phyloP scores from a whole-genome alignment of 768 basidiomycete genomes.

The Russula earlei region DNA sequence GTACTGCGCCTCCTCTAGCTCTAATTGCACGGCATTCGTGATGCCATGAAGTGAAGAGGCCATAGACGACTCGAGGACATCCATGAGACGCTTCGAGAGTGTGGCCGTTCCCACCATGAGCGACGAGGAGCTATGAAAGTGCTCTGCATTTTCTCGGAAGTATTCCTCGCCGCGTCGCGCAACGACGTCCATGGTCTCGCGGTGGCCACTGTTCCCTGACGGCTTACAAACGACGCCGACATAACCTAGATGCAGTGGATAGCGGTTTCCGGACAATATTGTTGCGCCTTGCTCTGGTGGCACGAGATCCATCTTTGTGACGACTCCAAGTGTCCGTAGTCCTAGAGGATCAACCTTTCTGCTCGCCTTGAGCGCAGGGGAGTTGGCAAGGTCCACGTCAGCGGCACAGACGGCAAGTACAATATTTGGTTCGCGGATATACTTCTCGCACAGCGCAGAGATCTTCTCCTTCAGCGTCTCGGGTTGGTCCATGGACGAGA shows the following conservation, averaged over 20 bases:
- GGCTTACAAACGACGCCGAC: constrained; percentile 93
- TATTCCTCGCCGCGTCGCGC: constrained; percentile 57
- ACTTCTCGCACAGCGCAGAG: constrained; percentile 79
- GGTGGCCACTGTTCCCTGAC: constrained; percentile 42
- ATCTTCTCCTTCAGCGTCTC: constrained; percentile 93
- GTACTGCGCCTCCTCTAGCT: constrained; percentile 93
- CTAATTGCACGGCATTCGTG: constrained; percentile 93
- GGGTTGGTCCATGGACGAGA: constrained; percentile 91
- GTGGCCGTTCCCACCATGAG: constrained; percentile 90
- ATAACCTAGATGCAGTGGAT: constrained; percentile 96
- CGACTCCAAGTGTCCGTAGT: constrained; percentile 89
- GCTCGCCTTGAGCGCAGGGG: constrained; percentile 88
- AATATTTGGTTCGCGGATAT: constrained; percentile 99
- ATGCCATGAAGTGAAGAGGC: constrained; percentile 91
- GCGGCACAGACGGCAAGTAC: constrained; percentile 98
- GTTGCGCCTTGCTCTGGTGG: constrained; percentile 70
- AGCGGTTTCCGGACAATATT: constrained; percentile 82
- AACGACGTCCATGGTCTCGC: constrained; percentile 40
- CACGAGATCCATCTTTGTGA: constrained; percentile 99
- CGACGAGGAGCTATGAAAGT: constrained; percentile 51
- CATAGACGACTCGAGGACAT: constrained; percentile 97
- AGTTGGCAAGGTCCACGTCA: constrained; percentile 97
- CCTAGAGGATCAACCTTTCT: constrained; percentile 92
- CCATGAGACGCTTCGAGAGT: constrained; percentile 84
- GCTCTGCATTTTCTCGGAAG: constrained; percentile 52